Evolutionary conservation across 805 yeast genomes (phyloP).

Genomic region (Blastobotrys americana): DNA sequence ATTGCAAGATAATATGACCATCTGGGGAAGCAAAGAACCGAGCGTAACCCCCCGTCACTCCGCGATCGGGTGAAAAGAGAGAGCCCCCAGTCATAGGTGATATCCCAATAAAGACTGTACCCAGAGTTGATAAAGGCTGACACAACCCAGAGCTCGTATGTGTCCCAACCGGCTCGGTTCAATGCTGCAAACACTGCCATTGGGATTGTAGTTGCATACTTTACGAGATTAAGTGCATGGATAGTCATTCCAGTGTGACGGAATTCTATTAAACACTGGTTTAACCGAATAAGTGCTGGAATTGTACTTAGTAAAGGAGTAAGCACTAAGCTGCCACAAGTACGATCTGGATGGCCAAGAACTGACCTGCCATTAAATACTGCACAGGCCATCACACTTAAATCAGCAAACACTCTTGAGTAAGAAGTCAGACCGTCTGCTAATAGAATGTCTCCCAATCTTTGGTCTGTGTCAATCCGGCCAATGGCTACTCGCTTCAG

Average conservation of each 20-base stretch:
- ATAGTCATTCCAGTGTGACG: constrained; percentile 40
- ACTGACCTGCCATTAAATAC: constrained; percentile 33
- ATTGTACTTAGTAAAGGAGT: constrained; percentile 35
- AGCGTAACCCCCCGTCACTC: constrained; percentile 24
- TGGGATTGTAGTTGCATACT: constrained; percentile 63
- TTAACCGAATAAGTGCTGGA: constrained; percentile 71
- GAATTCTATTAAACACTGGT: constrained; percentile 76
- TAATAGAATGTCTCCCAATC: constrained; percentile 74
- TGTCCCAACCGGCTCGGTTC: constrained; percentile 13
- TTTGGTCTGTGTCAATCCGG: constrained; percentile 44
- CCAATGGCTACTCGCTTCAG: constrained; percentile 49
- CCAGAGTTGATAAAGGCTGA: constrained; percentile 57
- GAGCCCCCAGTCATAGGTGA: constrained; percentile 82
- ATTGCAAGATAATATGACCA: constrained; percentile 51
- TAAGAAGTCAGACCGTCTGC: constrained; percentile 84
- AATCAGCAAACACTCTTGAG: constrained; percentile 67
- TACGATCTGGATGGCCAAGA: constrained; percentile 32
- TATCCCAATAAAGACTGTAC: constrained; percentile 85
- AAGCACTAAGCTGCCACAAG: constrained; percentile 31
- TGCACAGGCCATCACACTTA: constrained; percentile 49
- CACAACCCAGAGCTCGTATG: constrained; percentile 27
- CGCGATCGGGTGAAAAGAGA: constrained; percentile 30
- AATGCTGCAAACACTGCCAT: constrained; percentile 35
- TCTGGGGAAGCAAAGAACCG: constrained; percentile 24
- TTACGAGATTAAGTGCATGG: constrained; percentile 65